Conservation (phyloP, 2,329 filamentous ascomycete species). For the Botryotinia calthae region DNA sequence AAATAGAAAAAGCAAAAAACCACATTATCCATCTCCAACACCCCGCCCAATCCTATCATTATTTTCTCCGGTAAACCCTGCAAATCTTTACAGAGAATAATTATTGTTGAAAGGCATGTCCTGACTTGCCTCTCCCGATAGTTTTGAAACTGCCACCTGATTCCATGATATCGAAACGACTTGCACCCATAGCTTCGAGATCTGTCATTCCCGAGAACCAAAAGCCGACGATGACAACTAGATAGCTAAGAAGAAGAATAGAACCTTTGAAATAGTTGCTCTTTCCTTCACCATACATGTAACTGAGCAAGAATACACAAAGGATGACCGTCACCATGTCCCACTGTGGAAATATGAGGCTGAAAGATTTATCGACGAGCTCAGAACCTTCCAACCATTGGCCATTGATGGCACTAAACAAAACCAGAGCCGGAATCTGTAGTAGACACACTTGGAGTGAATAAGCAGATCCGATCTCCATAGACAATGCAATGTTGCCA, state of each 20-base stretch:
- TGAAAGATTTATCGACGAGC: constrained; percentile 65
- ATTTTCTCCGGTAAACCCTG: background rate
- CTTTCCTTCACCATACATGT: constrained; percentile 98
- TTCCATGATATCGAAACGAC: constrained; percentile 39
- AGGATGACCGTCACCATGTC: constrained; percentile 97
- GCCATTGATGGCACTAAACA: constrained; percentile 80
- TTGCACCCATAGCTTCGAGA: constrained; percentile 36
- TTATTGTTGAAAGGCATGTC: constrained; percentile 37
- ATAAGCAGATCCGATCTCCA: constrained; percentile 98
- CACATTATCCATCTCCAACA: background rate
- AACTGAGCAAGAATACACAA: constrained; percentile 92
- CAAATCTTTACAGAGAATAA: background rate
- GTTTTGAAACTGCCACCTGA: constrained; percentile 38
- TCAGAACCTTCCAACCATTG: constrained; percentile 53
- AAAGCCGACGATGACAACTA: constrained; percentile 89
- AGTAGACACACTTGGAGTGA: constrained; percentile 93
- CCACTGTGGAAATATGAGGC: constrained; percentile 95
- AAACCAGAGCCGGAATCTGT: constrained; percentile 87
- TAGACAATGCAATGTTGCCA: constrained; percentile 95
- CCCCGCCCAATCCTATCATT: background rate
- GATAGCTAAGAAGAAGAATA: constrained; percentile 86
- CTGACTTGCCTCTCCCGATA: constrained; percentile 35
- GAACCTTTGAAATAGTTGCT: constrained; percentile 99
- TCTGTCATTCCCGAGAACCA: constrained; percentile 67
- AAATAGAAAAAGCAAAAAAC: background rate